Base-by-base conservation (phyloP, 352 stramenopile genomes). In the Globisporangium polare region DNA sequence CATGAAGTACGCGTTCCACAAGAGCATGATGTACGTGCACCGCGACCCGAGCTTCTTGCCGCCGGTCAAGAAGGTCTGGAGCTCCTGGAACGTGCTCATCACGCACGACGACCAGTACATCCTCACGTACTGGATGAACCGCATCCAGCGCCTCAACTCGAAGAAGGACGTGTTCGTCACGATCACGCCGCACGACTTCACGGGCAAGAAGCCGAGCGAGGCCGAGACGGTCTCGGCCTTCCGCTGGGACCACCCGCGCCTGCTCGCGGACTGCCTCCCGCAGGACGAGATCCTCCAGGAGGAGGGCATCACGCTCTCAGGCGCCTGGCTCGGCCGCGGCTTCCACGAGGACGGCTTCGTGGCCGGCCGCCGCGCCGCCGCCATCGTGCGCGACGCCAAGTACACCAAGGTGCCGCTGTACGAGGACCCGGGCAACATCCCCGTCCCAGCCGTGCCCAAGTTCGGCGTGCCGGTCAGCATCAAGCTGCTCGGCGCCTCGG, bases 41-140 rank as follows among this genome's bases (percentile, higher is more conserved):
- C 83, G 86, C 53, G 86, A 94, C 63, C 70, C 81, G 56, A 69
- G 66, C 63, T 89, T 94, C 71, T 60, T 94, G 56, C 80, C 83
- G 50, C 73, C 73, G 9, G 82, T 83, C 53, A 85, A 89, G 67
- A 90, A 88, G 63, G 75, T 88, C 45, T 94, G 86, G 86, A 89
- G 76, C 71, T 83, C 67, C 58, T 95, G 86, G 86, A 95, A 95
- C 66, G 86, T 95, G 58, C 75, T 87, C 62, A 95, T 95, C 67
- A 92, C 83, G 37, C 71, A 86, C 53, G 74, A 87, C 65, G 84
- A 95, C 31, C 71, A 91, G 76, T 95, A 95, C 74, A 77, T 95
- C 41, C 53, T 95, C 24, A 95, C 86, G 53, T 95, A 95, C 77
- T 95, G 86, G 86, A 95, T 95, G 80, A 93, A 95, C 73, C 83